Base-by-base conservation (phyloP, 495 filamentous ascomycete genomes). In the Penicillium egyptiacum region DNA sequence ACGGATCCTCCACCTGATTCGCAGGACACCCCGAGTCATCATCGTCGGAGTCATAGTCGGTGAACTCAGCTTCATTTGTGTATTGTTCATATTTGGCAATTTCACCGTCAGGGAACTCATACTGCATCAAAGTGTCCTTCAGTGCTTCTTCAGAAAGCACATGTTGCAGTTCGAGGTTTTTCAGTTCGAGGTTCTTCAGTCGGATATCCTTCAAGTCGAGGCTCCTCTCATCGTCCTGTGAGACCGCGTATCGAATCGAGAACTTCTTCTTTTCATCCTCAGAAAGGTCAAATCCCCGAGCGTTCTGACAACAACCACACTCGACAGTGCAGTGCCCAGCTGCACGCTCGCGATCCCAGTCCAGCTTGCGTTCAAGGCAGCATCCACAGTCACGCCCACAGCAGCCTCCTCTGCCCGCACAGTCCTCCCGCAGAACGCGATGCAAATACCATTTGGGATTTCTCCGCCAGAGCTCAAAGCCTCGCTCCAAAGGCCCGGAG, bases 251-350 rank as follows among this genome's bases (percentile, higher is more conserved):
- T 33, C 30, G 30, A 14, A 33, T 14, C 11, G 30, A 9, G 30
- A 28, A 17, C 3, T 8, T 6, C 22, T 10, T 50, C 37, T 43
- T 56, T 23, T 50, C 45, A 4, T 41, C 16, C 5, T 41, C 33
- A 6, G 35, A 20, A 7, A 33, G 20, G 1, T 37, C 40, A 28
- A 46, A 53, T 7, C 48, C 49, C 4, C 41, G 20, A 25, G 37
- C 23, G 19, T 39, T 40, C n/a, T 14, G 22, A 31, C 56, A 58
- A 26, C 56, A 58, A 5, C 41, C 56, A 20, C 47, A 58, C 25
- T 58, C 56, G n/a, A 26, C 19, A 58, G 56, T 58, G 37, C 56
- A 58, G 35, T 58, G 56, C 4, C 56, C 48, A 40, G 14, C 41
- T 9, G 37, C 49, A 40, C 17, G 56, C 20, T 2, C 26, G 4